These are phyloP conservation scores for Hemileccinum rubropunctum DNA, from an alignment of 768 basidiomycete genomes.

Conservation along the genomic window DNA sequence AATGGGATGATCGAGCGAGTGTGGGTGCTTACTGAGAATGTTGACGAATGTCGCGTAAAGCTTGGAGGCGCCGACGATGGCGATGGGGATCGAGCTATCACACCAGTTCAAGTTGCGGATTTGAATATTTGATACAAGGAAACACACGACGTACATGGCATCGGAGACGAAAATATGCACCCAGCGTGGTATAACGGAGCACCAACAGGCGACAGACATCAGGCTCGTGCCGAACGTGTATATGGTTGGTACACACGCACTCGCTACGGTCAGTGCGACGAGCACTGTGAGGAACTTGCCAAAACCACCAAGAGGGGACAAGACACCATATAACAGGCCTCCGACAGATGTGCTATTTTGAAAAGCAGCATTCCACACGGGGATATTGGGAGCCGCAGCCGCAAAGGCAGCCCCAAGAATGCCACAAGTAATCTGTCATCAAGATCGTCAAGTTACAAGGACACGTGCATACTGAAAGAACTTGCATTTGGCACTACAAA, in stretches of 20 bases:
- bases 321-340: constrained; percentile 40
- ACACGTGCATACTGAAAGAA: background rate
- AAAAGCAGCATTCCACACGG: constrained; percentile 41
- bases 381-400: constrained; percentile 37
- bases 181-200: constrained; percentile 42
- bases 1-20: background rate
- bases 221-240: constrained; percentile 51
- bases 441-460: background rate
- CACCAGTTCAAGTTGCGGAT: background rate
- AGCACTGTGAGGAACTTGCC: constrained; percentile 48
- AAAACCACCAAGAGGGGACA: constrained; percentile 41
- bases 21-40: constrained; percentile 30
- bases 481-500: constrained; percentile 42
- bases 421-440: constrained; percentile 37
- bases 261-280: constrained; percentile 51
- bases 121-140: background rate
- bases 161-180: constrained; percentile 43
- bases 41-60: constrained; percentile 47
- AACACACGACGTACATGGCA: constrained; percentile 36
- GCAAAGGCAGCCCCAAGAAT: constrained; percentile 46
- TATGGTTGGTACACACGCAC: constrained; percentile 58
- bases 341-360: constrained; percentile 41
- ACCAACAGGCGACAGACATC: constrained; percentile 36
- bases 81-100: constrained; percentile 42
- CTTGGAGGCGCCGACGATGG: constrained; percentile 43